Evolutionary conservation across 2,329 filamentous ascomycete genomes (phyloP), one percentile per base, ranked within the genome.

Genomic region (Claviceps africana): DNA sequence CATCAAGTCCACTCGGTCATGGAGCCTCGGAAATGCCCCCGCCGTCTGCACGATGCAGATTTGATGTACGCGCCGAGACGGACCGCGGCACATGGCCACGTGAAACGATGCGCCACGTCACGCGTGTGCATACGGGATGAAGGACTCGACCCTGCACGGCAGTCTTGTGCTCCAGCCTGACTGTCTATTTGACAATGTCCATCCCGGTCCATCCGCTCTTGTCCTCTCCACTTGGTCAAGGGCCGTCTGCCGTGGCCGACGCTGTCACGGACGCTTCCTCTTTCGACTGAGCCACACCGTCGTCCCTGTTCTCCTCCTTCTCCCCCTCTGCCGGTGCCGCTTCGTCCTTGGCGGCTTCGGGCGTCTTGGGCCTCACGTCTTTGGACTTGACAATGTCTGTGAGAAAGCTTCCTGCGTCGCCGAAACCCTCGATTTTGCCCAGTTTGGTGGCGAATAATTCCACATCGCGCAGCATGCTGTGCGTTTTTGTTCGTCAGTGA

Each of bases 371-470:
- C 50, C 63, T 63, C 51, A 74, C 65, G 30, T 71, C 66, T 65
- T 86, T 90, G 13, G 73, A 70, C 53, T 77, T 77, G 51, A 86
- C 74, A 42, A 88, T 76, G 21, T 78, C 76, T 13, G 82, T 68
- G 5, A 96, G 74, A 56, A 82, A 76, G 37, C 84, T 77, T 31
- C 86, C 87, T 2, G 87, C 73, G 57, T 89, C 83, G 10, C 78
- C 83, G 54, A 88, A 87, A 1, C 87, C 88, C 50, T 93, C 84
- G 40, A 95, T 78, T 62, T 87, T 89, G 58, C 80, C 76, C 7
- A 95, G 75, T 58, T 82, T 83, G 1, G 75, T 70, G 48, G 81
- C 77, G 60, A 95, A 84, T 58, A 82, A 79, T 52, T 89, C 81
- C 17, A 88, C 77, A 62, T 95, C 89, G 47, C 77, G 77, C 48